Base-by-base conservation (phyloP, 257 asterid genomes). In the Penstemon barbatus region DNA sequence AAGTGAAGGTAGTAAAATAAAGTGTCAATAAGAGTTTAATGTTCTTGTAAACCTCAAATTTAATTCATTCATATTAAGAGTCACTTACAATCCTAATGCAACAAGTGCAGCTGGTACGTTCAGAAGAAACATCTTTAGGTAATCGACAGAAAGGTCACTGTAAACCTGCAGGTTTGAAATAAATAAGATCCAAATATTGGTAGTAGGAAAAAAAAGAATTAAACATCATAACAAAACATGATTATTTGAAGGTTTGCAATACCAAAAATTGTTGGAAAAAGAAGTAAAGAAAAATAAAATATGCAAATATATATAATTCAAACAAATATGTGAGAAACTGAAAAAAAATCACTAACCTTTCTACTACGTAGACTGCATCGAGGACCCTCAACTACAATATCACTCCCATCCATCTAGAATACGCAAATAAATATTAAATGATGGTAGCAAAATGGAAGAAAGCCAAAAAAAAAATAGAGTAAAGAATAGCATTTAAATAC, bases 341-440 rank as follows among this genome's bases (percentile, higher is more conserved):
- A 43, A 69, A 56, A 10, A 25, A 66, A 57, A 62, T 59, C 64
- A 73, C 87, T 51, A 57, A 94, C 99, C 98, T 86, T 89, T 80
- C 83, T 83, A 75, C 87, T 94, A 36, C 98, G 99, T 65, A 94
- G 98, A 82, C 98, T 94, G 89, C 99, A 94, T 50, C 99, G 91
- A 65, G 98, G 99, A 56, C 99, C 99, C 83, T 94, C 99, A 36
- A 78, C 90, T 65, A 94, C 99, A 67, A 91, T 94, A 1, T 83
- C 96, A 77, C 99, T 94, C 55, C 97, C 99, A 71, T 91, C 97
- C 45, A 63, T 81, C 99, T 94, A 76, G 61, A 72, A 70, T 37
- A 68, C 53, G 50, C 56, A 39, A 36, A n/a, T 39, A 53, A 25
- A 63, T 66, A 55, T 75, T 18, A 76, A 69, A 69, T 68, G 25